Percentiles rank a stretch among this genome's conserved stretches.
phyloP scores from a whole-genome alignment of 805 yeast genomes.

The Priceomyces fermenticarens region DNA sequence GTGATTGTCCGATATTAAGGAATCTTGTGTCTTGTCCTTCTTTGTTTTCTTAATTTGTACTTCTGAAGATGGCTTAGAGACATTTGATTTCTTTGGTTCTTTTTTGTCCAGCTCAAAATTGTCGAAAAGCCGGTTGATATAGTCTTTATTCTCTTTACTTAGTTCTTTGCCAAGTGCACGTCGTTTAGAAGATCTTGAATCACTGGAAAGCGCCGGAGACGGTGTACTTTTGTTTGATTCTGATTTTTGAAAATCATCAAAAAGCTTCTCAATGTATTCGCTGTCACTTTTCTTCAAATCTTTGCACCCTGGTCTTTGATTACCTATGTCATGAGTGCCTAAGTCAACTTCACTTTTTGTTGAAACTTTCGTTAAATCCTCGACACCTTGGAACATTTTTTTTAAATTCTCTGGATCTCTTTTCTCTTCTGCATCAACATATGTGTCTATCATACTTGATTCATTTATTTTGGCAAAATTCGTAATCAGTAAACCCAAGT shows the following conservation, averaged over 20 bases:
- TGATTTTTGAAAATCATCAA: slow-evolving; percentile 15
- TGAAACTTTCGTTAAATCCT: neutral
- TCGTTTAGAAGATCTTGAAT: neutral
- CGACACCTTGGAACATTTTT: slow-evolving; percentile 13
- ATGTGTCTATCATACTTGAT: slow-evolving; percentile 30
- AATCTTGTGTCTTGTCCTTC: neutral
- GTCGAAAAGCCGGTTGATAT: slow-evolving; percentile 17
- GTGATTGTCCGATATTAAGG: neutral
- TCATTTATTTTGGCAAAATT: slow-evolving; percentile 49
- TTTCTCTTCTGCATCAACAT: slow-evolving; percentile 10
- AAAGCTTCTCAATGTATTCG: slow-evolving; percentile 26
- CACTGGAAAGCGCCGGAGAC: neutral
- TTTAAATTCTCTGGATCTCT: slow-evolving; percentile 9
- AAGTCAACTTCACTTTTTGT: neutral
- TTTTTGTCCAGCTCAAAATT: slow-evolving; percentile 9
- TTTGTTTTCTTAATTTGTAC: neutral
- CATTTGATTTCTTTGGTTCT: neutral
- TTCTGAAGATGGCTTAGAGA: neutral
- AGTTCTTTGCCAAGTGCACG: neutral
- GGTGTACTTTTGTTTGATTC: slow-evolving; percentile 2
- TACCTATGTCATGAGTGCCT: too few relatives aligned
- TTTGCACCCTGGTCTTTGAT: too few relatives aligned
- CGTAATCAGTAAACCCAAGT: slow-evolving; percentile 50
- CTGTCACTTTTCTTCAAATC: slow-evolving; percentile 7
- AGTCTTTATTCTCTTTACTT: slow-evolving; percentile 15